A percentile compares a stretch with the other conserved stretches of the same genome.
Conservation (phyloP, 495 filamentous ascomycete species). For the Neurospora sublineolata region DNA sequence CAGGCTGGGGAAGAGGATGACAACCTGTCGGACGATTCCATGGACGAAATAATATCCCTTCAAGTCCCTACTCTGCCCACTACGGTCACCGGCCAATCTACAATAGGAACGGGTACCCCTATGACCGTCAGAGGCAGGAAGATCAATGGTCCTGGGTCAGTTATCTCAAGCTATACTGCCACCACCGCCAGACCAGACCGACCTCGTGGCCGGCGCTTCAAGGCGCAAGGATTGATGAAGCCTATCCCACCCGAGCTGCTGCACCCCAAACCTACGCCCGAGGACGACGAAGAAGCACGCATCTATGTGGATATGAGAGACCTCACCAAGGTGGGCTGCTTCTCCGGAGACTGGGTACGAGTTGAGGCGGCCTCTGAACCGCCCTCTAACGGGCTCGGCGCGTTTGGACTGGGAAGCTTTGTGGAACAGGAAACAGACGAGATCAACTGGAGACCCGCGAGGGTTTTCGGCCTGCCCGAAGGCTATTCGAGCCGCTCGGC, state of each 20-base stretch:
- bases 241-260: conserved; percentile 66
- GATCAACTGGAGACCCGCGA: conserved; percentile 56
- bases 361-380: conserved; percentile 64
- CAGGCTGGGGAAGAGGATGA: conserved; percentile 49
- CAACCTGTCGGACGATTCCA: conserved; percentile 61
- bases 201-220: conserved; percentile 52
- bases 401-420: conserved; percentile 43
- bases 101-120: conserved; percentile 60
- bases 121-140: conserved; percentile 48
- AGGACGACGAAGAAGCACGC: conserved; percentile 78
- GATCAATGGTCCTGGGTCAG: conserved; percentile 64
- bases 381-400: conserved; percentile 44
- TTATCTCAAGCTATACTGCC: conserved; percentile 74
- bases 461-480: conserved; percentile 79
- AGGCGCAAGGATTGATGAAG: conserved; percentile 61
- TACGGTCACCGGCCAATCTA: conserved; percentile 54
- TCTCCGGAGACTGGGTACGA: conserved; percentile 96
- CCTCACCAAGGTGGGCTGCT: conserved; percentile 80
- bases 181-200: conserved; percentile 61
- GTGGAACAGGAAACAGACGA: conserved; percentile 37
- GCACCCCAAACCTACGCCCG: conserved; percentile 62
- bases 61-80: conserved; percentile 65
- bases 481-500: conserved; percentile 43
- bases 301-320: conserved; percentile 80
- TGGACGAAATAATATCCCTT: conserved; percentile 76